Evolutionary conservation across 2,329 filamentous ascomycete genomes (phyloP), one percentile per base, ranked within the genome.

Genomic region (Nemania sp.): DNA sequence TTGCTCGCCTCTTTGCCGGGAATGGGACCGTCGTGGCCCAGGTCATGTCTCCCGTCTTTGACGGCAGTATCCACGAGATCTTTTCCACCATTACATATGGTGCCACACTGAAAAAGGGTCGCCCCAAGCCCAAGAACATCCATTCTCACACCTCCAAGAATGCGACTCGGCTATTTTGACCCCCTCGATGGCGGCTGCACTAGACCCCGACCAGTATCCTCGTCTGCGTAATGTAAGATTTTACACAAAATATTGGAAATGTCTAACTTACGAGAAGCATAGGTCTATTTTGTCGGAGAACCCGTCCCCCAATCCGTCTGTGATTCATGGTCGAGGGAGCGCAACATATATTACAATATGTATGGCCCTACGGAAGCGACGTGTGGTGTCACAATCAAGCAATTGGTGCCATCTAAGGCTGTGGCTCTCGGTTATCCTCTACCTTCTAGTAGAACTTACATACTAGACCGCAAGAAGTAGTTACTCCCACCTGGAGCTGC

Each of bases 291-390:
- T 43, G 40, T 43, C 15, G 74, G 1, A 74, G 48, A 51, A 20
- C 29, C 17, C 77, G 62, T 40, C 47, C 4, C 60, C 75, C 1
- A 65, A 73, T 78, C 49, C 51, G 6, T 1, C 79, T 78, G 78
- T 61, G 71, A 2, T 32, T n/a, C 13, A 18, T 40, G 5, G 48
- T 47, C n/a, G 69, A 60, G 25, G 39, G 25, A 1, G 18, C 21
- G 12, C 5, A 7, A 47, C 25, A 21, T 78, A 1, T 79, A 73
- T 66, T 81, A 81, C 61, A 74, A 17, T 15, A 46, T 5, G 42
- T 81, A 80, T 54, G 78, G 78, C 0, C 79, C 79, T 5, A 78
- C 76, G 0, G 78, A 80, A 62, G 72, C 63, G 2, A 79, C 76
- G 0, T 74, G 73, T 51, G 75, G 74, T 5, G 73, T 74, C 0